Evolutionary conservation across 805 yeast genomes (phyloP).

Genomic region (Metschnikowia drakensbergensis): DNA sequence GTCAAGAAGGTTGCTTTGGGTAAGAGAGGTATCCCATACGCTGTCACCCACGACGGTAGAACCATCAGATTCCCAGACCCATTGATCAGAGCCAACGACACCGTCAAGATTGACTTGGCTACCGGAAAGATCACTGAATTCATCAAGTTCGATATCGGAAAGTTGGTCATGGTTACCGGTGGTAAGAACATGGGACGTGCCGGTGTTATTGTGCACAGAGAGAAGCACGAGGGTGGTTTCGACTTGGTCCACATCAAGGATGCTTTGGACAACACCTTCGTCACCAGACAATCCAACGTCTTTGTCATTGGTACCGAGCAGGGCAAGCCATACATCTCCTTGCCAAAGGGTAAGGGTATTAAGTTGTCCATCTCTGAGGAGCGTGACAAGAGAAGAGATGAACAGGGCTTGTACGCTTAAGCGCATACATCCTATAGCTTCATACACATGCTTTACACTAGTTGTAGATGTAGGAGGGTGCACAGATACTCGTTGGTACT

Average conservation of each 20-base stretch:
- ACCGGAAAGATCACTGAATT: conserved; percentile 89
- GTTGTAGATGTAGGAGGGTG: too few species aligned
- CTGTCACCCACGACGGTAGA: conserved; percentile 99
- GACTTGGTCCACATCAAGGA: conserved; percentile 97
- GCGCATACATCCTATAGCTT: neutral
- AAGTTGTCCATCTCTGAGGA: conserved; percentile 93
- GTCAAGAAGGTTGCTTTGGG: conserved; percentile 98
- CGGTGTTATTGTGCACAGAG: conserved; percentile 94
- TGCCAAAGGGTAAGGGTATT: conserved; percentile 99
- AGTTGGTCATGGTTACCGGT: conserved; percentile 90
- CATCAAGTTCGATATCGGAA: conserved; percentile 88
- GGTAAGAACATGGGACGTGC: conserved; percentile 98
- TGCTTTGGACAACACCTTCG: conserved; percentile 89
- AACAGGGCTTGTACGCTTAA: conserved; percentile 29
- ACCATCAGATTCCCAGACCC: conserved; percentile 99
- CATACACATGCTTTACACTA: too few species aligned
- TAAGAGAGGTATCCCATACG: conserved; percentile 97
- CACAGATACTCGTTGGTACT: too few species aligned
- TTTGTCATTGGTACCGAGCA: conserved; percentile 88
- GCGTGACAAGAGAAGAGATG: conserved; percentile 97
- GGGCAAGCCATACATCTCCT: conserved; percentile 86
- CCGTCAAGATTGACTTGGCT: conserved; percentile 94
- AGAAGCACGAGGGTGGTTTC: conserved; percentile 97
- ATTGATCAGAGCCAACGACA: conserved; percentile 92
- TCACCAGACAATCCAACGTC: conserved; percentile 85